These are phyloP conservation scores for Alternaria angustiovoidea DNA, from an alignment of 2,329 filamentous ascomycete species.

Conservation along the genomic window DNA sequence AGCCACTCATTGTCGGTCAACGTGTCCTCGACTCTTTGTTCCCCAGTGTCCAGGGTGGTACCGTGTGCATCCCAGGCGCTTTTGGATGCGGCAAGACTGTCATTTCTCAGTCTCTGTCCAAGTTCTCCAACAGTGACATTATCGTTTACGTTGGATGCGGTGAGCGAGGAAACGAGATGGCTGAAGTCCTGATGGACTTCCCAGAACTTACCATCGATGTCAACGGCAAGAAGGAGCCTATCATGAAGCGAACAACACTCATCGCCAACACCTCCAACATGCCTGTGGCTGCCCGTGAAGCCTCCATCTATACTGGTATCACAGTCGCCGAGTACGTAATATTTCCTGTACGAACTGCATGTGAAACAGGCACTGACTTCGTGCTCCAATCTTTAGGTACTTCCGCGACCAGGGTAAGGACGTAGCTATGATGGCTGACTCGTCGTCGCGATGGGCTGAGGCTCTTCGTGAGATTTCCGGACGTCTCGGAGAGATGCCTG, in stretches of 20 bases:
- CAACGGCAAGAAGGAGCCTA: conserved; percentile 93
- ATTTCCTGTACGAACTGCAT: background rate
- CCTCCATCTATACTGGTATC: conserved; percentile 97
- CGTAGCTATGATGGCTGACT: conserved; percentile 99
- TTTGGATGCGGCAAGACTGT: conserved; percentile 99
- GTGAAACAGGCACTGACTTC: no score
- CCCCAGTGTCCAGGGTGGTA: conserved; percentile 95
- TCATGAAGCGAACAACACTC: conserved; percentile 99
- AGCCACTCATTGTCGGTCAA: conserved; percentile 95
- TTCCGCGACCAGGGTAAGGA: conserved; percentile 97
- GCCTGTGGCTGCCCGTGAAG: conserved; percentile 97
- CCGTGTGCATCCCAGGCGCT: conserved; percentile 96
- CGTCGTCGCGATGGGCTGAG: conserved; percentile 97
- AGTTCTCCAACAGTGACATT: conserved; percentile 99
- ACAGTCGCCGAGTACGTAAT: conserved; percentile 54
- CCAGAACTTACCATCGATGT: conserved; percentile 96
- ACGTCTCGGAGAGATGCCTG: conserved; percentile 99
- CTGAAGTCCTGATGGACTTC: conserved; percentile 99
- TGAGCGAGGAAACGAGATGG: conserved; percentile 99
- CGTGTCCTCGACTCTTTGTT: conserved; percentile 96
- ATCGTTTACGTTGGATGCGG: conserved; percentile 95
- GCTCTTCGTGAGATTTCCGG: conserved; percentile 98
- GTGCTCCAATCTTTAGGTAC: conserved; percentile 58
- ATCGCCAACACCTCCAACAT: conserved; percentile 99
- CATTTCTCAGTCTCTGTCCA: conserved; percentile 97